Evolutionary conservation across 805 yeast genomes (phyloP).

Genomic region (Dipodascopsis uninucleata): DNA sequence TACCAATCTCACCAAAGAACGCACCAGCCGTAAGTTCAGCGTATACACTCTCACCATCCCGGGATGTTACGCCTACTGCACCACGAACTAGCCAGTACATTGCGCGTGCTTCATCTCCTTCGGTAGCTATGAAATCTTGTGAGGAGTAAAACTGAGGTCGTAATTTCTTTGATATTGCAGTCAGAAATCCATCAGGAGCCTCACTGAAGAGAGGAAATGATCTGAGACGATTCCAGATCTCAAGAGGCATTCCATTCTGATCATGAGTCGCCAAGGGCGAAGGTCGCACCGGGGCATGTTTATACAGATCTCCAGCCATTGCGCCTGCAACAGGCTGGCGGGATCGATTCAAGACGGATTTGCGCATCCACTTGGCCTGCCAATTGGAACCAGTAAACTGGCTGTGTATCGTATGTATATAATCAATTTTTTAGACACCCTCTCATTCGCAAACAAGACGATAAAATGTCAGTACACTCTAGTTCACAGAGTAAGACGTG

Average conservation of each 20-base stretch:
- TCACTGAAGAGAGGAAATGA: slow-evolving; percentile 61
- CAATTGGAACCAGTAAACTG: no score
- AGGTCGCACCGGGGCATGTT: slow-evolving; percentile 27
- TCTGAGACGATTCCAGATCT: slow-evolving; percentile 50
- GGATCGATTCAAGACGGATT: no score
- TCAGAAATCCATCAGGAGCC: slow-evolving; percentile 64
- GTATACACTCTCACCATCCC: slow-evolving; percentile 71
- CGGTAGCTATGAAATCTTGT: slow-evolving; percentile 61
- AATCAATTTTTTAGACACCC: no score
- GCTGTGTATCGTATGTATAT: no score
- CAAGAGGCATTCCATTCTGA: slow-evolving; percentile 45
- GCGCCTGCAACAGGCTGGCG: no score
- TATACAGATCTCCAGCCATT: no score
- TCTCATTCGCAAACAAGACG: no score
- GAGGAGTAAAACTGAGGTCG: slow-evolving; percentile 60
- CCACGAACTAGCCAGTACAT: slow-evolving; percentile 82
- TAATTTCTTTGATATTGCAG: slow-evolving; percentile 55
- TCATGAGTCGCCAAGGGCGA: slow-evolving; percentile 28
- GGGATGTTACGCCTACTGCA: slow-evolving; percentile 67
- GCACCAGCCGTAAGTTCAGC: slow-evolving; percentile 68
- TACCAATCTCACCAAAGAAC: slow-evolving; percentile 78
- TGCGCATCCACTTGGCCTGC: no score
- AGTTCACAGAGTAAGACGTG: no score
- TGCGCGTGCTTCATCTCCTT: slow-evolving; percentile 68
- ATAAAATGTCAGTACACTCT: no score